Base-by-base conservation (phyloP, 116 monocot species). In the Posidonia oceanica region DNA sequence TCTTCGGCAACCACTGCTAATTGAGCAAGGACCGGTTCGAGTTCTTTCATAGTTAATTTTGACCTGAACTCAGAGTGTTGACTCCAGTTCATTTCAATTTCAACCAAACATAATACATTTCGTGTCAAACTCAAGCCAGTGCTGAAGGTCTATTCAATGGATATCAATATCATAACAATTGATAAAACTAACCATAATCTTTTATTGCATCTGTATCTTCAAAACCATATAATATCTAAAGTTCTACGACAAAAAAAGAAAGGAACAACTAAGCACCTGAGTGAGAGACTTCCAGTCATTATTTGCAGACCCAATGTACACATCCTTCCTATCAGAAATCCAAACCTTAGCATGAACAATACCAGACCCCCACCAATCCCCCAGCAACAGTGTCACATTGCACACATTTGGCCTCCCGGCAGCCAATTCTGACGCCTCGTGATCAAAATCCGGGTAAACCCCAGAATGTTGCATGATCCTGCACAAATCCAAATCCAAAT, bases 261-360 rank as follows among this genome's bases (percentile, higher is more conserved):
- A 39, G 11, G 55, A 29, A 64, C 21, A 15, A 29, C 12, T 18
- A 37, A 39, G 3, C 22, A 96, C 96, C 88, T 96, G 96, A 40
- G 91, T 96, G 2, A 96, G 83, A 73, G 96, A 96, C 76, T 96
- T 96, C 96, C 96, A 96, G 54, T 96, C 96, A 71, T 91, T 95
- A 70, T 95, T 96, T 36, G 91, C 96, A 36, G 91, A 96, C 29
- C 96, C 96, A 51, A 96, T 87, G 72, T 96, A 91, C 37, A 88
- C 67, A 74, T 88, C 84, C 68, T 82, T 78, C 52, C 59, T 67
- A 77, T 95, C 95, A 41, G 95, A 95, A 77, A 95, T 80, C 95
- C 95, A 95, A 67, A 95, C 91, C 83, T 95, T 95, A 36, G 91
- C 84, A 84, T 96, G 96, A 36, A 96, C 84, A 75, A 96, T 82